phyloP scores from a whole-genome alignment of 106 monocot species.

The Phalaenopsis equestris region DNA sequence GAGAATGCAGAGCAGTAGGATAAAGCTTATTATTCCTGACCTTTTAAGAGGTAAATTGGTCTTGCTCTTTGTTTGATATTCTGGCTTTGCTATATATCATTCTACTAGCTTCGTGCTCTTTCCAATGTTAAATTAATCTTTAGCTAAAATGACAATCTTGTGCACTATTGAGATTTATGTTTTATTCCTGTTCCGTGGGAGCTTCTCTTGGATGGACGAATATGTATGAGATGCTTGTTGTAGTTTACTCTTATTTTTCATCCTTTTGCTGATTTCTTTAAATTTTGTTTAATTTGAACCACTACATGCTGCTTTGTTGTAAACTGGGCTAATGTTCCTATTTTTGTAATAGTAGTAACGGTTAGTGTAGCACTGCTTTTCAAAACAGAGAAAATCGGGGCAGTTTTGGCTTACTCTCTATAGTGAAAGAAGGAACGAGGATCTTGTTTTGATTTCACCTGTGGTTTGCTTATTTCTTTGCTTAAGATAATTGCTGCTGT shows the following conservation, averaged over 20 bases:
- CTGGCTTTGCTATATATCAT: not conserved
- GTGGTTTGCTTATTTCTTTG: not conserved
- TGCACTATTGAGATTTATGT: not conserved
- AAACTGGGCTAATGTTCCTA: not conserved
- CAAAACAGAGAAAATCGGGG: no score
- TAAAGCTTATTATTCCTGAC: not conserved
- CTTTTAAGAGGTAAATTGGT: not conserved
- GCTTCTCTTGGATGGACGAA: not conserved
- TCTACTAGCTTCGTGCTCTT: not conserved
- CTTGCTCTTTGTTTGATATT: not conserved
- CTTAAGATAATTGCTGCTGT: not conserved
- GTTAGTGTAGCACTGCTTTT: not conserved
- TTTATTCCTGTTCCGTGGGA: not conserved
- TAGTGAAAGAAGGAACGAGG: not conserved
- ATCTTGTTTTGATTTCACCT: not conserved
- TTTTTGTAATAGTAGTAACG: not conserved
- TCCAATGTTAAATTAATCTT: not conserved
- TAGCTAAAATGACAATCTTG: not conserved
- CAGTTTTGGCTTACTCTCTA: not conserved
- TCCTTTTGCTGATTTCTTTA: not conserved
- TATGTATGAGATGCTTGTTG: not conserved
- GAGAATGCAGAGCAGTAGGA: constrained; percentile 14
- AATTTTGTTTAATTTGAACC: not conserved
- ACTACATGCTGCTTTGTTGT: not conserved
- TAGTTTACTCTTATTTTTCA: not conserved